These are phyloP conservation scores for Trypanosoma theileri DNA, from an alignment of 208 protist genomes.

Conservation along the genomic window DNA sequence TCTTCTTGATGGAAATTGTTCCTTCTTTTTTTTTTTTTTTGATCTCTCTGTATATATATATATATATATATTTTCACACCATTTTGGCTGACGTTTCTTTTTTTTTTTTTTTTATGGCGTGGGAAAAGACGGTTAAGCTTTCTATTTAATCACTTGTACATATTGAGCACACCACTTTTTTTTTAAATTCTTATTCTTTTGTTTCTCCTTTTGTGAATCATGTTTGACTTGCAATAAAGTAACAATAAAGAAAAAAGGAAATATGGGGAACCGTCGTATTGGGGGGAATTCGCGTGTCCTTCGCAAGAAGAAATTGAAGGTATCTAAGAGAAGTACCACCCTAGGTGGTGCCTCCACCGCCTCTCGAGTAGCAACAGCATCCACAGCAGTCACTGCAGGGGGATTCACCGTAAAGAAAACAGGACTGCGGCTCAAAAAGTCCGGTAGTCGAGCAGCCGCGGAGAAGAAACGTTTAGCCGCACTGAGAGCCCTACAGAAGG, in stretches of 20 bases:
- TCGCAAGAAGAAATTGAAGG: conserved; percentile 43
- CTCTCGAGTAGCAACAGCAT: background rate
- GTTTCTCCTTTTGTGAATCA: background rate
- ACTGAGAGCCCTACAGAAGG: conserved; percentile 32
- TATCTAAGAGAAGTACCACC: conserved; percentile 29
- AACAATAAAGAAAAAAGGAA: conserved; percentile 1
- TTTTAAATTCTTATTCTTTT: conserved; percentile 4
- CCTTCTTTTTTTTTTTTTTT: conserved; percentile 3
- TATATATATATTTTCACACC: conserved; percentile 6
- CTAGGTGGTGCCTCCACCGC: background rate
- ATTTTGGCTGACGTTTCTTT: background rate
- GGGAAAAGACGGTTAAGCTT: no score
- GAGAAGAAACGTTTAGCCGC: conserved; percentile 4
- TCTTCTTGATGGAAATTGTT: background rate
- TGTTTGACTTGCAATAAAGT: background rate
- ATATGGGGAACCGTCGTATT: conserved; percentile 29
- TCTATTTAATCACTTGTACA: no score
- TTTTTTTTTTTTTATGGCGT: no score
- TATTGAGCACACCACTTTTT: background rate
- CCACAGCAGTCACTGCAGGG: background rate
- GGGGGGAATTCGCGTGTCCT: conserved; percentile 31
- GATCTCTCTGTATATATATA: conserved; percentile 15
- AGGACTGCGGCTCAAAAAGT: conserved; percentile 28
- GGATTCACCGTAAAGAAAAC: conserved; percentile 16
- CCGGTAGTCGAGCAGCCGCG: background rate